These are phyloP conservation scores for Biscutella laevigata DNA, from an alignment of 441 rosid species.

Conservation along the genomic window DNA sequence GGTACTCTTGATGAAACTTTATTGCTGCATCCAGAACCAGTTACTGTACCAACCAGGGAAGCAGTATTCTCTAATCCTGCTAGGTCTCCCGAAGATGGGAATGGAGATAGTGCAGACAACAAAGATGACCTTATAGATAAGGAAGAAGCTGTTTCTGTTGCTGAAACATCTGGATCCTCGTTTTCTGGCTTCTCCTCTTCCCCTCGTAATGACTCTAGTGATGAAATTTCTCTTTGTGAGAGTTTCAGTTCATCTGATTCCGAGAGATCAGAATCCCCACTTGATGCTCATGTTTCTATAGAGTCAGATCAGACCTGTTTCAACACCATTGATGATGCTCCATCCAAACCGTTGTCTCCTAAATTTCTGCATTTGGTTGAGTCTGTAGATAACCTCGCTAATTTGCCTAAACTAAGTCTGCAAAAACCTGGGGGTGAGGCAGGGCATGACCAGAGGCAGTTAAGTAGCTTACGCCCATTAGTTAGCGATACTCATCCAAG, in stretches of 20 bases:
- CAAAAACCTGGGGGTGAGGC: constrained; percentile 24
- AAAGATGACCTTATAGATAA: constrained; percentile 40
- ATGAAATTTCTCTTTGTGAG: constrained; percentile 58
- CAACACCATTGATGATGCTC: constrained; percentile 30
- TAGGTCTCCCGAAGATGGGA: constrained; percentile 27
- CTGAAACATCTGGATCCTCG: constrained; percentile 48
- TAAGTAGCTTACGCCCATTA: constrained; percentile 28
- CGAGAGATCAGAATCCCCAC: constrained; percentile 36
- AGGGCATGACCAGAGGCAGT: constrained; percentile 26
- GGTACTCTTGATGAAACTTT: constrained; percentile 24
- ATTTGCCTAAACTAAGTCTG: constrained; percentile 23
- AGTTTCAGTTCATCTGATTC: constrained; percentile 55
- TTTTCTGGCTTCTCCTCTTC: constrained; percentile 71
- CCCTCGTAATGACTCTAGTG: constrained; percentile 48
- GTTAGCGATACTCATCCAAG: constrained; percentile 12
- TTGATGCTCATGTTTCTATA: constrained; percentile 28
- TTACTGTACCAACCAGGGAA: constrained; percentile 28
- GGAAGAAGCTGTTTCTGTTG: constrained; percentile 37
- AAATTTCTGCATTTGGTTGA: constrained; percentile 66
- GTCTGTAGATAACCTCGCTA: constrained; percentile 37
- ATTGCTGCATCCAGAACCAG: constrained; percentile 23
- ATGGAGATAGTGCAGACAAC: constrained; percentile 23
- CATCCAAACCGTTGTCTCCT: constrained; percentile 48
- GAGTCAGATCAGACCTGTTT: constrained; percentile 29
- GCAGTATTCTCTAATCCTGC: constrained; percentile 24